These are phyloP conservation scores for Kwoniella heveanensis DNA, from an alignment of 768 basidiomycete species.

Conservation along the genomic window DNA sequence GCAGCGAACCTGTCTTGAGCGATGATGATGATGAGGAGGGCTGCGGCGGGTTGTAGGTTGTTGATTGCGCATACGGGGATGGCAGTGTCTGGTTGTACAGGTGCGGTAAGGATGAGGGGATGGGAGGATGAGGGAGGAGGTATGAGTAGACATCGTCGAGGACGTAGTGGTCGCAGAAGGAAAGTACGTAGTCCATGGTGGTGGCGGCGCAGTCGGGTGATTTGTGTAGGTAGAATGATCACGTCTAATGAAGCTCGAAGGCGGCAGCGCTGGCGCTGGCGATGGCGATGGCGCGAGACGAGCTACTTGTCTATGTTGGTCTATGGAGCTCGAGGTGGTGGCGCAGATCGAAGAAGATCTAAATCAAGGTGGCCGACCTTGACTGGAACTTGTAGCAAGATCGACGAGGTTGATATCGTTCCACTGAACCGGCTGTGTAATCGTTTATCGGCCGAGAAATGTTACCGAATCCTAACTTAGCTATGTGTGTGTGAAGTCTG, in stretches of 20 bases:
- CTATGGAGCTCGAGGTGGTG: no score
- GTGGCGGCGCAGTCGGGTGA: slow-evolving; percentile 4
- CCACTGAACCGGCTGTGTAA: no score
- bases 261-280: no score
- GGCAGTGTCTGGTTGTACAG: slow-evolving; percentile 32
- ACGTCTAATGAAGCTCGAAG: not conserved
- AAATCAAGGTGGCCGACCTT: no score
- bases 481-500: no score
- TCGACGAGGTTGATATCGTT: no score
- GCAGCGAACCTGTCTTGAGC: slow-evolving; percentile 24
- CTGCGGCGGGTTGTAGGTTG: slow-evolving; percentile 52
- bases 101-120: slow-evolving; percentile 22
- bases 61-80: slow-evolving; percentile 38
- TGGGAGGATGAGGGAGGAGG: slow-evolving; percentile 63
- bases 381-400: no score
- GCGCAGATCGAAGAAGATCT: no score
- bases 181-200: slow-evolving; percentile 82
- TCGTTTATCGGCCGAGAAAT: no score
- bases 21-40: slow-evolving; percentile 9
- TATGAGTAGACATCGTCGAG: slow-evolving; percentile 80
- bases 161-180: slow-evolving; percentile 68
- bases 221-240: not conserved
- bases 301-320: not conserved
- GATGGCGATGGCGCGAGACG: no score
- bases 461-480: no score